Evolutionary conservation across 371 early-diverging fungal species (phyloP).

Genomic region (Apophysomyces variabilis): DNA sequence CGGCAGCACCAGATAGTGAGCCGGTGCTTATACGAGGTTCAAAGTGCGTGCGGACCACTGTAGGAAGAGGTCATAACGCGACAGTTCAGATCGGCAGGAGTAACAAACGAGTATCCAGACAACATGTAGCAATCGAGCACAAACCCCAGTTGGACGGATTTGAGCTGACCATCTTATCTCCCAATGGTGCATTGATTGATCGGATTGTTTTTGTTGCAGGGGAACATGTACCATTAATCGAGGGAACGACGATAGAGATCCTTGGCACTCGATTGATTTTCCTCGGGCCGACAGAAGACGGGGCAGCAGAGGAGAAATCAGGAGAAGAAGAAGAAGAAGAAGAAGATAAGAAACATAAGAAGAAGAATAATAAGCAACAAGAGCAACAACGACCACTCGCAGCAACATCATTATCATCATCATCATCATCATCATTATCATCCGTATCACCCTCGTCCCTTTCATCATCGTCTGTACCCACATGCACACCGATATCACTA

Average conservation of each 20-base stretch:
- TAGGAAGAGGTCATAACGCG: conserved; percentile 56
- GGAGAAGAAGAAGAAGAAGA: neutral
- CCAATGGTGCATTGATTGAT: conserved; percentile 51
- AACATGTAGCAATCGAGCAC: conserved; percentile 53
- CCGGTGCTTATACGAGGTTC: conserved; percentile 28
- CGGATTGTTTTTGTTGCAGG: conserved; percentile 27
- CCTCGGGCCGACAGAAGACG: conserved; percentile 16
- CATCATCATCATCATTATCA: neutral
- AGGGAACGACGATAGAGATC: conserved; percentile 34
- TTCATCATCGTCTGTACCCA: too few relatives aligned
- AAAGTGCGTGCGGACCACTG: conserved; percentile 33
- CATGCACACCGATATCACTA: too few relatives aligned
- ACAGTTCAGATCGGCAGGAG: conserved; percentile 49
- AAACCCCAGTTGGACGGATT: conserved; percentile 31
- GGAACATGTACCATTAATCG: conserved; percentile 29
- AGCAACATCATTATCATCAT: too few relatives aligned
- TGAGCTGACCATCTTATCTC: conserved; percentile 50
- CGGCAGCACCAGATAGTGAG: conserved; percentile 21
- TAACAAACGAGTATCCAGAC: conserved; percentile 53
- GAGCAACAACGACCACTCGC: too few relatives aligned
- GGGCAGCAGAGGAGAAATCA: conserved; percentile 3
- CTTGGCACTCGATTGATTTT: conserved; percentile 32
- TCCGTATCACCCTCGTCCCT: neutral
- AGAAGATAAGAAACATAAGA: neutral
- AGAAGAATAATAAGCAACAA: neutral